A percentile compares a stretch with the other conserved stretches of the same genome.
Conservation (phyloP, 495 filamentous ascomycete genomes). For the Geopyxis carbonaria region DNA sequence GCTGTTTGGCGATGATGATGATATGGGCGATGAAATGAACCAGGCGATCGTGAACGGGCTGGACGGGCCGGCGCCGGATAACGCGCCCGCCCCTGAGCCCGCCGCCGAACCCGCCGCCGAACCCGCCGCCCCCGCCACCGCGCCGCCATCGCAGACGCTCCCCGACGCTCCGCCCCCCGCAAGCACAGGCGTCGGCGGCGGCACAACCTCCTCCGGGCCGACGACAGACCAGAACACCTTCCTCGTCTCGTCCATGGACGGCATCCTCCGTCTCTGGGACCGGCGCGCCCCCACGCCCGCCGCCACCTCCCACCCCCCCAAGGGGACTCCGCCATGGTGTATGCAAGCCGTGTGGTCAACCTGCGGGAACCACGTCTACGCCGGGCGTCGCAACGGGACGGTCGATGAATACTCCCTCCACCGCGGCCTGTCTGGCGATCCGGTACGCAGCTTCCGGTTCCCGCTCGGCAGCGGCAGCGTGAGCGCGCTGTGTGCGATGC, state of each 20-base stretch:
- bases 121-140: neutral
- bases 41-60: conserved; percentile 51
- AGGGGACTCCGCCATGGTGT: conserved; percentile 79
- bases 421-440: conserved; percentile 52
- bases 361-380: conserved; percentile 89
- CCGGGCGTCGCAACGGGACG: conserved; percentile 77
- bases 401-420: conserved; percentile 89
- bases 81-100: neutral
- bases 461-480: conserved; percentile 79
- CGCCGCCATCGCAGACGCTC: conserved; percentile 10
- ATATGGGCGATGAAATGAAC: conserved; percentile 66
- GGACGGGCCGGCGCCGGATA: neutral
- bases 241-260: conserved; percentile 72
- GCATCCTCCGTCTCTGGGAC: conserved; percentile 82
- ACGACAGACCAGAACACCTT: conserved; percentile 41
- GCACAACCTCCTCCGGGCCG: conserved; percentile 2
- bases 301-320: conserved; percentile 40
- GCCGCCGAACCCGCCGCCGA: neutral
- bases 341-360: conserved; percentile 97
- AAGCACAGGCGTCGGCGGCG: conserved; percentile 5
- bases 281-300: conserved; percentile 54
- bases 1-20: conserved; percentile 54
- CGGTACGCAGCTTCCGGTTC: conserved; percentile 74
- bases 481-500: conserved; percentile 72
- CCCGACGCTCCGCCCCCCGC: conserved; percentile 9